These are phyloP conservation scores for Paratinospora sagittata DNA, from an alignment of 164 flowering plant genomes.

Conservation along the genomic window DNA sequence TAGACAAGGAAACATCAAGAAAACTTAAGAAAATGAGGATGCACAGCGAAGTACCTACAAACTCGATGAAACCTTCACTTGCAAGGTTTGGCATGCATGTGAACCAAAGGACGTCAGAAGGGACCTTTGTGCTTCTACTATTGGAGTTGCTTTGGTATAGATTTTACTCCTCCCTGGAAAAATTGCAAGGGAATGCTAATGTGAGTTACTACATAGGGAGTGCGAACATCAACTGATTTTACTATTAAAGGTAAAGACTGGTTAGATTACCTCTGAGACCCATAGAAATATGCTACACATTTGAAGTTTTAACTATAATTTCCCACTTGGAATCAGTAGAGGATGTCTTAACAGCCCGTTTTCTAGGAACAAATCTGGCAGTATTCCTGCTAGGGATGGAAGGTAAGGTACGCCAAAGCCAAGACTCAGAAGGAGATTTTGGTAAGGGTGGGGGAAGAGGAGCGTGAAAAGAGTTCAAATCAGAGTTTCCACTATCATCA, in stretches of 20 bases:
- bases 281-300: constrained; percentile 41
- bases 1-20: background rate
- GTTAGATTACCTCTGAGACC: constrained; percentile 64
- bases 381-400: constrained; percentile 32
- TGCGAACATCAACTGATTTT: background rate
- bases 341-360: constrained; percentile 25
- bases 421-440: constrained; percentile 91
- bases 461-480: constrained; percentile 17
- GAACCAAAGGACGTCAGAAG: constrained; percentile 1
- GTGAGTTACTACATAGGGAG: background rate
- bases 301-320: constrained; percentile 72
- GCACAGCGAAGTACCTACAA: constrained; percentile 12
- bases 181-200: constrained; percentile 7
- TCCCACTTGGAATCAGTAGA: constrained; percentile 63
- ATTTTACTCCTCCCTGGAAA: constrained; percentile 38
- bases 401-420: constrained; percentile 82
- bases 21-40: background rate
- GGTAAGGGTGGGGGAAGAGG: constrained; percentile 69
- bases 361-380: constrained; percentile 20
- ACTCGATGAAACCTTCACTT: constrained; percentile 5
- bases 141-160: constrained; percentile 27
- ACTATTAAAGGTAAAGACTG: constrained; percentile 2
- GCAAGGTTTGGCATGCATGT: background rate
- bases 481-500: constrained; percentile 17
- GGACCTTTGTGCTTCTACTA: constrained; percentile 16